These are phyloP conservation scores for Tilletia horrida DNA, from an alignment of 1,284 basidiomycete genomes.

Conservation along the genomic window DNA sequence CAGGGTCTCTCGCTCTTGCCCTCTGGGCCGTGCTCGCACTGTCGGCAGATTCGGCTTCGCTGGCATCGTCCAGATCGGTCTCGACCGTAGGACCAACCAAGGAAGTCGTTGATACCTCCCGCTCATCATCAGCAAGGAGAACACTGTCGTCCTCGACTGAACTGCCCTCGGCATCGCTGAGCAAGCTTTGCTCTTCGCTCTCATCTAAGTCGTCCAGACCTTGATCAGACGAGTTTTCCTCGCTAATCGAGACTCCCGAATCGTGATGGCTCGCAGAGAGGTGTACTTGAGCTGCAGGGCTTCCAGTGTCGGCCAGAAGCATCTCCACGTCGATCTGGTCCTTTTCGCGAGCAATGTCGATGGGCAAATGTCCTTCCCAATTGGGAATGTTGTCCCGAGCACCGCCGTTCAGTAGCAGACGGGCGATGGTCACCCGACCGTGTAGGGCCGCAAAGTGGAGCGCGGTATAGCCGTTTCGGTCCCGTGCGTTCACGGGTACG, in stretches of 20 bases:
- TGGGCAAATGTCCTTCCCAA: constrained; percentile 71
- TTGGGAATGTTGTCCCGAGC: constrained; percentile 76
- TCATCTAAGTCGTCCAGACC: constrained; percentile 49
- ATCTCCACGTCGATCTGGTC: constrained; percentile 59
- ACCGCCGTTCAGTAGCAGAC: constrained; percentile 70
- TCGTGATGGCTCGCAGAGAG: constrained; percentile 20
- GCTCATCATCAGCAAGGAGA: constrained; percentile 27
- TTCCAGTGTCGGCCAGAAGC: constrained; percentile 46
- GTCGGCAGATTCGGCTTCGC: constrained; percentile 3
- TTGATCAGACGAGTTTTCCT: constrained; percentile 24
- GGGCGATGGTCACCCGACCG: constrained; percentile 67
- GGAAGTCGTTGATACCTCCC: constrained; percentile 9
- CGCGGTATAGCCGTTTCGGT: constrained; percentile 85
- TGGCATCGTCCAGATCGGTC: constrained; percentile 11
- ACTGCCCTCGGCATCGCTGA: constrained; percentile 26
- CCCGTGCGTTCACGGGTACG: constrained; percentile 77
- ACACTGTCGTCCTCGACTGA: constrained; percentile 40
- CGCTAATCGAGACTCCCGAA: constrained; percentile 36
- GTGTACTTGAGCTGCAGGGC: constrained; percentile 21
- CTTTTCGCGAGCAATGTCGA: constrained; percentile 69
- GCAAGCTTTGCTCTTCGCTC: constrained; percentile 37
- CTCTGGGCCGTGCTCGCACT: neutral
- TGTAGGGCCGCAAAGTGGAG: constrained; percentile 79
- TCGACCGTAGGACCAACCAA: neutral
- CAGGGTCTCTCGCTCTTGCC: neutral